Conservation (phyloP, 106 monocot species). For the Narthecium ossifragum region DNA sequence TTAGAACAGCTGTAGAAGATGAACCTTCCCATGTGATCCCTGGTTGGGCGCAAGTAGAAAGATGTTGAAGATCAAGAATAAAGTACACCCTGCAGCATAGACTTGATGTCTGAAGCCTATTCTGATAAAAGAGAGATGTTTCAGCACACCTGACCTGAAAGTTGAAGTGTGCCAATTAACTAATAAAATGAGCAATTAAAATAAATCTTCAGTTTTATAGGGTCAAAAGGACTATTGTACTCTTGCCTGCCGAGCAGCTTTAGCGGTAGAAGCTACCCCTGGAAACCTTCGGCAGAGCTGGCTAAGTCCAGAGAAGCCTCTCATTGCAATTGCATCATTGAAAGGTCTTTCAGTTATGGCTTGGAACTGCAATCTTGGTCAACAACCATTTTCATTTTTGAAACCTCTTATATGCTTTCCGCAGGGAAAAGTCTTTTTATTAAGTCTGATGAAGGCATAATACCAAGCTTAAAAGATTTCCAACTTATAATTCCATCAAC, state of each 20-base stretch:
- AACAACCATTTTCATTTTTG: too few relatives aligned
- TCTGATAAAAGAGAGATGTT: conserved; percentile 1
- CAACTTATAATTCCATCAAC: too few relatives aligned
- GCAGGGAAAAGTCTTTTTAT: too few relatives aligned
- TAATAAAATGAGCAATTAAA: not conserved
- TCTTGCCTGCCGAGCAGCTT: not conserved
- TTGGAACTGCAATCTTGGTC: not conserved
- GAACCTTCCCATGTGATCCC: conserved; percentile 27
- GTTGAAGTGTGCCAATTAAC: not conserved
- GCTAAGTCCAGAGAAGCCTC: conserved; percentile 14
- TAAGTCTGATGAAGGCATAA: too few relatives aligned
- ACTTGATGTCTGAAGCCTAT: conserved; percentile 4
- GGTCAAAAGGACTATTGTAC: too few relatives aligned
- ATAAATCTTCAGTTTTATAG: too few relatives aligned
- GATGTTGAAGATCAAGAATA: not conserved
- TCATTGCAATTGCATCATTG: too few relatives aligned
- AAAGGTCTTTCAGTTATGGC: too few relatives aligned
- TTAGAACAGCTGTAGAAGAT: conserved; percentile 22
- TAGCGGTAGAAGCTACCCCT: not conserved
- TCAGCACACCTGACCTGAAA: conserved; percentile 16
- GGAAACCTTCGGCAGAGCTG: conserved; percentile 1
- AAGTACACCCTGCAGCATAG: not conserved
- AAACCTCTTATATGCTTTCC: too few relatives aligned
- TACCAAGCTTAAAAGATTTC: too few relatives aligned
- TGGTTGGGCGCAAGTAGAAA: conserved; percentile 8